A percentile compares a stretch with the other conserved stretches of the same genome.
Evolutionary conservation across 2,329 filamentous ascomycete species (phyloP).

Genomic region (Exophiala phaeomuriformis): DNA sequence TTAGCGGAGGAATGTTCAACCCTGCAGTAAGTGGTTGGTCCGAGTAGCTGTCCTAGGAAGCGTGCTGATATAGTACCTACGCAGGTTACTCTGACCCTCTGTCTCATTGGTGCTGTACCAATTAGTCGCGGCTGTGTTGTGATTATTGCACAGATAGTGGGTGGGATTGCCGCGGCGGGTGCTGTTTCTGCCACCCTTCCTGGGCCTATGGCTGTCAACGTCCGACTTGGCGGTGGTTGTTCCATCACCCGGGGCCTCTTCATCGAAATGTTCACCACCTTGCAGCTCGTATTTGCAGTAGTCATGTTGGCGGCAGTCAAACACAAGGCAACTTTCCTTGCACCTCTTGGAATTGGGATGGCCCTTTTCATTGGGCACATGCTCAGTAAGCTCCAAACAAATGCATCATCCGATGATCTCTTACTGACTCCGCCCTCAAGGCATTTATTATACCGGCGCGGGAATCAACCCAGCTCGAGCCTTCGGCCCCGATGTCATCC

Average conservation of each 20-base stretch:
- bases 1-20: slow-evolving; percentile 47
- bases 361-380: slow-evolving; percentile 58
- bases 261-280: slow-evolving; percentile 59
- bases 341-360: slow-evolving; percentile 64
- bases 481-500: slow-evolving; percentile 41
- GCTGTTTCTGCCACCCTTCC: slow-evolving; percentile 53
- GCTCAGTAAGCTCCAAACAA: slow-evolving; percentile 31
- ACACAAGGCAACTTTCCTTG: slow-evolving; percentile 62
- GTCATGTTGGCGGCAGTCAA: slow-evolving; percentile 67
- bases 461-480: slow-evolving; percentile 43
- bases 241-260: slow-evolving; percentile 54
- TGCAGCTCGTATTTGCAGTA: slow-evolving; percentile 56
- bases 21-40: slow-evolving; percentile 35
- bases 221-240: slow-evolving; percentile 49
- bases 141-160: slow-evolving; percentile 51
- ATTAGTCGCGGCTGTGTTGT: slow-evolving; percentile 46
- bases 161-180: slow-evolving; percentile 52
- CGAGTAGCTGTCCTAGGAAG: neutral
- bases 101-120: slow-evolving; percentile 50
- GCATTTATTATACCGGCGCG: slow-evolving; percentile 42
- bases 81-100: slow-evolving; percentile 51
- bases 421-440: slow-evolving; percentile 24
- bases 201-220: slow-evolving; percentile 46
- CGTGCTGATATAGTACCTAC: slow-evolving; percentile 27
- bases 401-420: neutral